Evolutionary conservation across 768 basidiomycete species (phyloP), one percentile per base, ranked within the genome.

Genomic region (Termitomyces sp.): DNA sequence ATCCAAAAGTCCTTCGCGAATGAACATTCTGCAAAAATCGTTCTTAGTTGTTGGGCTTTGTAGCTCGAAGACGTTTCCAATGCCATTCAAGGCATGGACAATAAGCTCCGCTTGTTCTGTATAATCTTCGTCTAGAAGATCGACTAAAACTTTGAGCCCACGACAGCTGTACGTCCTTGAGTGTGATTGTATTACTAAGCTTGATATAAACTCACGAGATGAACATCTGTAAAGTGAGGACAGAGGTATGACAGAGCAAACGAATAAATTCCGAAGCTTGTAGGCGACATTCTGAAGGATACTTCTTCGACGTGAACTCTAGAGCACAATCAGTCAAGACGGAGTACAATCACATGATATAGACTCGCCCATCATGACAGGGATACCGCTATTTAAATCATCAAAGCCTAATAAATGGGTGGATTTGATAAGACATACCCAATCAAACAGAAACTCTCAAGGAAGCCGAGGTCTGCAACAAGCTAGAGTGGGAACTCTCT

Each of bases 11-110:
- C 97, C 97, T 72, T 98, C 97, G 5, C 94, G 81, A 39, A 97
- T 92, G 74, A 98, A 96, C 89, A 98, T 95, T 10, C 97, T 84
- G 66, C 95, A 98, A 67, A 98, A 98, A 70, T 98, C 97, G 66
- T 97, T 98, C 69, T 97, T 93, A 11, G 95, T 94, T 3, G 95
- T 97, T 7, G 97, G 91, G 44, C 91, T 94, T 68, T 98, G 89
- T 12, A 98, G 80, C 59, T 98, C 95, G 64, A 99, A 98, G 15
- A 98, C 97, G 59, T 86, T 93, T 44, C 89, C 87, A 47, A 99
- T 94, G 9, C 96, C 96, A 56, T 96, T 92, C 13, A 99, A 79
- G 6, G 97, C 94, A 55, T 95, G 91, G 23, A 91, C 86, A 41
- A 99, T 88, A 10, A 99, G 84, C 50, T 93, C 91, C 12, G 86